Conservation (phyloP, 106 monocot species). For the Hemerocallis citrina region DNA sequence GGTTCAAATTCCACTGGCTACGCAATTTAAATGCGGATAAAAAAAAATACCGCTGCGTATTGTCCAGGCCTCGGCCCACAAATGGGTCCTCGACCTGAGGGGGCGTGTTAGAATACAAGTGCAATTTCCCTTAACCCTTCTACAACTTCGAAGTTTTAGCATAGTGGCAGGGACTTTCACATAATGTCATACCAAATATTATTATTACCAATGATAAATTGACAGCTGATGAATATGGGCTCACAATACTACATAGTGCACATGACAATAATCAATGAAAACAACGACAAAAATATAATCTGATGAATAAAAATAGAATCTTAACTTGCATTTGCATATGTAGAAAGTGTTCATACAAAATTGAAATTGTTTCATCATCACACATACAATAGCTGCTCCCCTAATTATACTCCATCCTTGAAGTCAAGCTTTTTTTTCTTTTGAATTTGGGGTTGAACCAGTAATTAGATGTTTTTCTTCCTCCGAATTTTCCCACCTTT, state of each 20-base stretch:
- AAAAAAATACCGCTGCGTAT: no score
- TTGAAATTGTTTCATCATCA: background rate
- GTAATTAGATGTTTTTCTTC: slow-evolving; percentile 6
- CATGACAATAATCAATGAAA: no score
- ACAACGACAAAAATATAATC: background rate
- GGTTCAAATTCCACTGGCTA: no score
- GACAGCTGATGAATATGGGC: no score
- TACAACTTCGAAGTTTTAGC: background rate
- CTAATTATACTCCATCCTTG: background rate
- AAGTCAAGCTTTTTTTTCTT: background rate
- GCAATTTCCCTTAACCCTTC: background rate
- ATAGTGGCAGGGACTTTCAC: background rate
- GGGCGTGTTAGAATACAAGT: no score
- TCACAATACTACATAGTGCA: no score
- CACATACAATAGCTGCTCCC: background rate
- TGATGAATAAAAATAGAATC: background rate
- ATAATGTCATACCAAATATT: background rate
- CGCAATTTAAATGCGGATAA: no score
- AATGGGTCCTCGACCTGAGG: no score
- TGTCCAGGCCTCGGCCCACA: no score
- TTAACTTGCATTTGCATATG: background rate
- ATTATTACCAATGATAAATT: no score
- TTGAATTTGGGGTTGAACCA: background rate
- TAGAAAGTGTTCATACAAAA: background rate
- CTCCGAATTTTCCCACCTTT: slow-evolving; percentile 17